A percentile compares a stretch with the other conserved stretches of the same genome.
phyloP scores from a whole-genome alignment of 805 yeast genomes.

The Candida boleticola region DNA sequence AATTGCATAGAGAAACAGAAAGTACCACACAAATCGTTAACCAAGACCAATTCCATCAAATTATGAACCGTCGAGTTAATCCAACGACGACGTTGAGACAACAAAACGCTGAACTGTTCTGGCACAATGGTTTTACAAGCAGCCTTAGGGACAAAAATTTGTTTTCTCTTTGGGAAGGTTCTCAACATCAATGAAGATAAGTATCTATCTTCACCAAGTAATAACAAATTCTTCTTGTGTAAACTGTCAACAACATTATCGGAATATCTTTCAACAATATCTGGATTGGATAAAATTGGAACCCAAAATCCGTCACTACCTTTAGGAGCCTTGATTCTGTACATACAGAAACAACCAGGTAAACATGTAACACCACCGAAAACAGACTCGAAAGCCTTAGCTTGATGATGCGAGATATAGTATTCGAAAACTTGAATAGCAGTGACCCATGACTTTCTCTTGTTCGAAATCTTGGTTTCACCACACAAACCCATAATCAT shows the following conservation, averaged over 20 bases:
- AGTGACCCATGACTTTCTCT: constrained; percentile 82
- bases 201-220: constrained; percentile 89
- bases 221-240: constrained; percentile 79
- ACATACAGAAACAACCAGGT: constrained; percentile 94
- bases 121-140: constrained; percentile 94
- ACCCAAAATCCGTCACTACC: constrained; percentile 76
- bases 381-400: constrained; percentile 92
- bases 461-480: constrained; percentile 88
- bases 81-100: constrained; percentile 96
- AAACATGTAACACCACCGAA: constrained; percentile 94
- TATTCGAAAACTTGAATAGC: constrained; percentile 93
- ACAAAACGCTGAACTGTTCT: constrained; percentile 67
- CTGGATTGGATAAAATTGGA: constrained; percentile 89
- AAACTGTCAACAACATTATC: constrained; percentile 82
- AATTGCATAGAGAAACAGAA: constrained; percentile 96
- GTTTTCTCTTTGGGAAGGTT: constrained; percentile 87
- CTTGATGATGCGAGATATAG: constrained; percentile 89
- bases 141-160: constrained; percentile 83
- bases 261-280: constrained; percentile 86
- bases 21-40: constrained; percentile 88
- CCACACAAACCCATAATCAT: constrained; percentile 91
- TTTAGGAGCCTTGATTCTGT: constrained; percentile 87
- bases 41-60: constrained; percentile 80
- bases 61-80: constrained; percentile 93
- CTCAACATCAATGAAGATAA: constrained; percentile 80